Base-by-base conservation (phyloP, 441 rosid species). In the Theobroma grandiflorum region DNA sequence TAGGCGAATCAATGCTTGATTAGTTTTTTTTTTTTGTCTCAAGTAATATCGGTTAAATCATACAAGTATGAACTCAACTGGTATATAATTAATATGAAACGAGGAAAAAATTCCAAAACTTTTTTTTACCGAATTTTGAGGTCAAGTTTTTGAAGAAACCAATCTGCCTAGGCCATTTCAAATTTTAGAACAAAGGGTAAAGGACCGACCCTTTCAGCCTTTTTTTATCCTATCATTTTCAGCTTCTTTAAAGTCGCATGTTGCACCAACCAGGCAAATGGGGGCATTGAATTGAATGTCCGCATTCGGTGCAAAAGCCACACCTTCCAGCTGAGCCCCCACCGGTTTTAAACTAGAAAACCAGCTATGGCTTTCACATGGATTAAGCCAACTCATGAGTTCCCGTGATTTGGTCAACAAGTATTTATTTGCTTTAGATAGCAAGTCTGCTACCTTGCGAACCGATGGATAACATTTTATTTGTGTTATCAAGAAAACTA, bases 241-340 rank as follows among this genome's bases (percentile, higher is more conserved):
- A 47, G 42, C 78, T 61, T 71, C 42, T 71, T 50, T 53, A 26
- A 35, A 61, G 57, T 43, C 43, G 33, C 58, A 75, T 43, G 78
- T 40, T 42, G 57, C 55, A 59, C 50, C 68, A 59, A 74, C 78
- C 53, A 1, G 61, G 6, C 66, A 59, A 59, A 70, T 67, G 58
- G 62, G 57, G 53, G 69, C 78, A 61, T 75, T 75, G 78, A 75
- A 75, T 75, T 75, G 78, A 75, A 75, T 75, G 58, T 75, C 14
- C 40, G 50, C 15, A 66, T 8, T 18, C 42, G 72, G 74, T 70
- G 20, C 40, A 70, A 47, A 70, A 67, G 58, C 74, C 72, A 10
- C 33, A 31, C 45, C 42, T 71, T 37, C 4, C 31, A 31, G 18
- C 53, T 22, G 43, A 45, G 52, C 53, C 53, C 58, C 59, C 42